Evolutionary conservation across 176 grass and related monocot genomes (phyloP), one percentile per base, ranked within the genome.

Genomic region (Saccharum spontaneum): DNA sequence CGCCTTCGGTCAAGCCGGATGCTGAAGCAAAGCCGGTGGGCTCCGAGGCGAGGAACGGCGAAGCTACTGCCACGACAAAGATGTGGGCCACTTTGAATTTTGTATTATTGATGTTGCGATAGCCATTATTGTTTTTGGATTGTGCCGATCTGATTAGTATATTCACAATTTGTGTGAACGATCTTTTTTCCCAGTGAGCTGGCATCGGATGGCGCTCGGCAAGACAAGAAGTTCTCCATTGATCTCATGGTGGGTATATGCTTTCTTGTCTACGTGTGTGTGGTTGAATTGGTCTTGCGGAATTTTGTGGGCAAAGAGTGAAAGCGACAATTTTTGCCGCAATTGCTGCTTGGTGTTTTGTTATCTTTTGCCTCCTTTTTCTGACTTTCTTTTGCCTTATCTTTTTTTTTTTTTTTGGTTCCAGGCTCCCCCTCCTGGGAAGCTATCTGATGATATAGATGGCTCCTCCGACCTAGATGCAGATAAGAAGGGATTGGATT

Each of bases 401-500:
- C 83, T 71, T 69, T 69, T 83, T 50, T 17, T 50, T 50, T 48
- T 1, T 49, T 1, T 49, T 83, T 79, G 43, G 64, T 86, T 89
- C 74, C 60, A 99, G 97, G 97, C 94, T 82, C 97, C 97, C 79
- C 96, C 96, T 86, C 89, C 97, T 85, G 97, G 93, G 91, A 98
- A 98, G 88, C 73, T 96, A 89, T 98, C 97, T 89, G 90, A 94
- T 84, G 94, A 97, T 72, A 88, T 89, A 78, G 97, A 97, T 84
- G 90, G 88, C 72, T 79, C 85, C 28, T 89, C 84, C 85, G 87
- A 97, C 81, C 89, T 84, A 81, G 86, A 97, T 84, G 54, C 71
- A 61, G 86, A 92, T 94, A 92, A 91, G 75, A 91, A 92, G 88
- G 74, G 82, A 85, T 82, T 75, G 86, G 81, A 86, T 86, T 89